A percentile compares a stretch with the other conserved stretches of the same genome.
phyloP scores from a whole-genome alignment of 78 protist genomes.

The Polysphondylium violaceum region DNA sequence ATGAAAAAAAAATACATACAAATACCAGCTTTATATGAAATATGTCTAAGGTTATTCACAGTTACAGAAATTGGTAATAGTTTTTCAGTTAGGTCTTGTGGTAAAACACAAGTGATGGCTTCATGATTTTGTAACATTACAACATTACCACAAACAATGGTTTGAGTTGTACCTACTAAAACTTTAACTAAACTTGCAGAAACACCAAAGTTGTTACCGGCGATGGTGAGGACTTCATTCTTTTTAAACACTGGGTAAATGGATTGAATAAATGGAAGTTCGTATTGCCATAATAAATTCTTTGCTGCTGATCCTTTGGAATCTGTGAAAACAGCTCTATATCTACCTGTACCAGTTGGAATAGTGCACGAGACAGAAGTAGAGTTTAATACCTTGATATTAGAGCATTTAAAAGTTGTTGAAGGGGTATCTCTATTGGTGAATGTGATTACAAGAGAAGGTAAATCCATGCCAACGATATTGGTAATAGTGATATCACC shows the following conservation, averaged over 20 bases:
- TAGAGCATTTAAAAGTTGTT: not conserved
- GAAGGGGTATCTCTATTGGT: not conserved
- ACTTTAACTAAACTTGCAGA: not conserved
- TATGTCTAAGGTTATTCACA: not conserved
- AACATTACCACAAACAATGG: not conserved
- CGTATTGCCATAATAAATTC: conserved; percentile 15
- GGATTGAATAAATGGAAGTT: conserved; percentile 8
- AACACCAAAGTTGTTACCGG: conserved; percentile 16
- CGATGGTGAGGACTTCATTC: not conserved
- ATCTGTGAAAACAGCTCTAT: not conserved
- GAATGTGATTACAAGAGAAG: conserved; percentile 3
- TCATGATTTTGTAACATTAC: not conserved
- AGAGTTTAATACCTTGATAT: not conserved
- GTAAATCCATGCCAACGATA: not conserved
- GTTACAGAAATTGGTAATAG: conserved; percentile 15
- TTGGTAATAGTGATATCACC: conserved; percentile 1
- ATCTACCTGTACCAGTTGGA: conserved; percentile 2
- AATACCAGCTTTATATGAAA: conserved; percentile 36
- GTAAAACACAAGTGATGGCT: conserved; percentile 11
- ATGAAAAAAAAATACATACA: not conserved
- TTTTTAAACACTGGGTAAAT: not conserved
- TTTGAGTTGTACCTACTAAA: not conserved
- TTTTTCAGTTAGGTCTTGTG: not conserved
- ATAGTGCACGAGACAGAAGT: conserved; percentile 1
- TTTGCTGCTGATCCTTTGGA: not conserved